These are phyloP conservation scores for Nicotiana attenuata DNA, from an alignment of 257 asterid species.

Conservation along the genomic window DNA sequence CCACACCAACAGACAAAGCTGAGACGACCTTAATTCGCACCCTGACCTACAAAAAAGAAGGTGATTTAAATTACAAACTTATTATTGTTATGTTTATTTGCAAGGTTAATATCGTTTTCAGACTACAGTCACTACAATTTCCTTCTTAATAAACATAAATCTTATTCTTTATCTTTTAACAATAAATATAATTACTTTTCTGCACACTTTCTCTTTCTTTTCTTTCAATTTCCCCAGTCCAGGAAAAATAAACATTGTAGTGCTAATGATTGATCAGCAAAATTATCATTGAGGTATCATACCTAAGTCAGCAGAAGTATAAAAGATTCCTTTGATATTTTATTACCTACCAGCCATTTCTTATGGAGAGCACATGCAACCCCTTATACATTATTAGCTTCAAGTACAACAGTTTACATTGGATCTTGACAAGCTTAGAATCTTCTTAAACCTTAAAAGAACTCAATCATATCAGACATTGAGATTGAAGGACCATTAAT, in stretches of 20 bases:
- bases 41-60: conserved; percentile 46
- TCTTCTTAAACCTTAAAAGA: conserved; percentile 10
- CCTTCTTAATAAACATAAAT: neutral
- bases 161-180: neutral
- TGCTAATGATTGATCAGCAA: conserved; percentile 1
- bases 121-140: neutral
- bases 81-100: neutral
- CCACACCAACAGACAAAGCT: conserved; percentile 52
- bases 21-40: conserved; percentile 79
- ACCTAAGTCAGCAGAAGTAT: neutral
- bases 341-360: neutral
- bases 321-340: neutral
- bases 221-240: neutral
- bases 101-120: neutral
- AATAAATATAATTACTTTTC: neutral
- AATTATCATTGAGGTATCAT: neutral
- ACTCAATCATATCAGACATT: neutral
- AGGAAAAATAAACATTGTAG: neutral
- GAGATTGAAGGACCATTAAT: neutral
- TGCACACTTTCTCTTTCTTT: neutral
- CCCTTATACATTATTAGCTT: neutral
- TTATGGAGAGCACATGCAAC: conserved; percentile 16
- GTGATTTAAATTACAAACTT: neutral
- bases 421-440: conserved; percentile 8
- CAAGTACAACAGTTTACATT: neutral